Evolutionary conservation across 345 rosid genomes (phyloP).

Genomic region (Eutrema yunnanense): DNA sequence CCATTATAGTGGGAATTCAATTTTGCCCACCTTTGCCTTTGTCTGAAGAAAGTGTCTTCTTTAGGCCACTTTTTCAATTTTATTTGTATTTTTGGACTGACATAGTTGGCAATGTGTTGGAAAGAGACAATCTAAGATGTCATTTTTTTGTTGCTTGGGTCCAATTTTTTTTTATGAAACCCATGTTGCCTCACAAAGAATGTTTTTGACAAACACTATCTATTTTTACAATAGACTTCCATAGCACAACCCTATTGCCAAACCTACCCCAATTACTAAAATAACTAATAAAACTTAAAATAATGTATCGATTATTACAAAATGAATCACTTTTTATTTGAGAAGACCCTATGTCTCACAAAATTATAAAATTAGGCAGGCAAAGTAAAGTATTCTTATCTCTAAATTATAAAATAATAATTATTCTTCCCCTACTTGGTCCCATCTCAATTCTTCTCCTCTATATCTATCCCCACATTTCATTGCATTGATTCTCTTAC

Average conservation of each 20-base stretch:
- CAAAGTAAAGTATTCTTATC: slow-evolving; percentile 49
- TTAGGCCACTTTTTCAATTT: slow-evolving; percentile 28
- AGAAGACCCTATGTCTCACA: slow-evolving; percentile 13
- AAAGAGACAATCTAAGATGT: slow-evolving; percentile 33
- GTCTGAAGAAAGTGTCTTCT: slow-evolving; percentile 49
- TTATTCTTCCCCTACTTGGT: slow-evolving; percentile 15
- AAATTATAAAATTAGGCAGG: slow-evolving; percentile 29
- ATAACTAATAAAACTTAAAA: background rate
- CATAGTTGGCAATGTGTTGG: slow-evolving; percentile 38
- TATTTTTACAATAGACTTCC: slow-evolving; percentile 3
- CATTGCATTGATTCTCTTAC: slow-evolving; percentile 23
- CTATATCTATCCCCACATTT: slow-evolving; percentile 24
- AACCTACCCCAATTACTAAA: slow-evolving; percentile 18
- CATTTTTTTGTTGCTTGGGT: slow-evolving; percentile 1
- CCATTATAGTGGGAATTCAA: slow-evolving; percentile 27
- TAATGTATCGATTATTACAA: background rate
- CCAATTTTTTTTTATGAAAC: slow-evolving; percentile 12
- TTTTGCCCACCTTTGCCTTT: slow-evolving; percentile 49
- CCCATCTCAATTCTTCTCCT: slow-evolving; percentile 2
- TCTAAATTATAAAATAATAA: slow-evolving; percentile 7
- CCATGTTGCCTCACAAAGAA: slow-evolving; percentile 28
- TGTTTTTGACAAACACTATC: slow-evolving; percentile 19
- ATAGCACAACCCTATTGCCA: slow-evolving; percentile 11
- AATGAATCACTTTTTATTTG: slow-evolving; percentile 4
- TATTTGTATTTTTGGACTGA: slow-evolving; percentile 20